Percentiles rank a stretch among this genome's conserved stretches.
phyloP scores from a whole-genome alignment of 1,139 yeast species.

The Suzukiozyma palmioleophila region DNA sequence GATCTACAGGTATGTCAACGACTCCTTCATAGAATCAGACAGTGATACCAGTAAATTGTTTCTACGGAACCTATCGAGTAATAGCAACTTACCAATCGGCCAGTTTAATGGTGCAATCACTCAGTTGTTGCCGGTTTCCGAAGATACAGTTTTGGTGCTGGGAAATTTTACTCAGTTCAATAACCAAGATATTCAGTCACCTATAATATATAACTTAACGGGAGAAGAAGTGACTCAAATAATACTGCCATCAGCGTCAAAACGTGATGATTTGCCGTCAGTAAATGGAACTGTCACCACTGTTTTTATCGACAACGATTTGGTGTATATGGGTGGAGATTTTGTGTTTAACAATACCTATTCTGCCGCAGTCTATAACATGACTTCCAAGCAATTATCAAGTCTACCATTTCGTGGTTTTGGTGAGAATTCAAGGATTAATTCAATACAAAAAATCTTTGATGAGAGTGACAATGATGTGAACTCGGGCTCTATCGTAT shows the following conservation, averaged over 20 bases:
- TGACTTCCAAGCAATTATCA: slow-evolving; percentile 34
- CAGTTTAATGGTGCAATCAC: slow-evolving; percentile 31
- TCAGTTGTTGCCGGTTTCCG: slow-evolving; percentile 22
- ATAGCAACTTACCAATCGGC: slow-evolving; percentile 28
- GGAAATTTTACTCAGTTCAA: slow-evolving; percentile 39
- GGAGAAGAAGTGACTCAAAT: slow-evolving; percentile 40
- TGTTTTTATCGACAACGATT: slow-evolving; percentile 40
- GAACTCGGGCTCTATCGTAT: slow-evolving; percentile 48
- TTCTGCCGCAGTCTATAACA: slow-evolving; percentile 67
- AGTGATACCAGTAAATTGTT: slow-evolving; percentile 3
- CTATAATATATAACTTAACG: slow-evolving; percentile 52
- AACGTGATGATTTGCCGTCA: slow-evolving; percentile 19
- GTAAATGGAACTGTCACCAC: slow-evolving; percentile 51
- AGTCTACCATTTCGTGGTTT: slow-evolving; percentile 77
- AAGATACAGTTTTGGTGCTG: slow-evolving; percentile 37
- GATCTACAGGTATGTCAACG: slow-evolving; percentile 52
- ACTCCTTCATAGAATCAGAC: slow-evolving; percentile 20
- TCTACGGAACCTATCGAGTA: slow-evolving; percentile 9
- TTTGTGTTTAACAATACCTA: slow-evolving; percentile 52
- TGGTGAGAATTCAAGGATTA: slow-evolving; percentile 52
- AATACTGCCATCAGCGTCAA: slow-evolving; percentile 16
- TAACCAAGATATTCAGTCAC: slow-evolving; percentile 37
- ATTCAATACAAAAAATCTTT: slow-evolving; percentile 56
- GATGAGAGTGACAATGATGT: slow-evolving; percentile 25
- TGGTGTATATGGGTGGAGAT: slow-evolving; percentile 79